Base-by-base conservation (phyloP, 2,329 filamentous ascomycete genomes). In the Microsporum ferrugineum region DNA sequence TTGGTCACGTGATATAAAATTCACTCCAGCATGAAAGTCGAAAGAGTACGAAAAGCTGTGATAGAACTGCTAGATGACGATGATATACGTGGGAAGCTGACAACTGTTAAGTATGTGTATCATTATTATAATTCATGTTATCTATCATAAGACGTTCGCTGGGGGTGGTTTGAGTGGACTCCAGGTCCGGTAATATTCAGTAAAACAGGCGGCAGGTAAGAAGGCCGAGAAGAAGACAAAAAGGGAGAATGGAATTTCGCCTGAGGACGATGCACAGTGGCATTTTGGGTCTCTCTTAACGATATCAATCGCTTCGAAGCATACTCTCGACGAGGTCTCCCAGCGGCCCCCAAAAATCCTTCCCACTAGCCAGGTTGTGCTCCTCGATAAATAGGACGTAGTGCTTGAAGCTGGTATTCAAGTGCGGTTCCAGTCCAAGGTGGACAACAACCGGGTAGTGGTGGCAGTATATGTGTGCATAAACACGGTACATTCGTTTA, bases 331-430 rank as follows among this genome's bases (percentile, higher is more conserved):
- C 94, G 66, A 99, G 78, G 75, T 99, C 94, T 8, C 92, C 92
- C 62, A 99, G 75, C 10, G 94, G 94, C 0, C 94, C 94, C 88
- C 92, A 99, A 78, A 92, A 99, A 75, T 99, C 94, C 76, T 95
- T 91, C 58, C 92, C 94, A 70, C 86, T 95, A 33, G 91, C 91
- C 67, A 99, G 78, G 67, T 84, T 86, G 76, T 97, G 94, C 81
- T 99, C 95, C 74, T 99, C 91, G 68, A 99, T 91, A 76, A 99
- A 99, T 62, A 99, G 83, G 64, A 99, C 94, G 71, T 97, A 99
- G 76, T 99, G 94, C 82, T 99, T 99, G 84, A 99, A 99, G 77
- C 90, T 95, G 12, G 94, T 99, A 77, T 99, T 99, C 66, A 99
- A 83, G 75, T 99, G 94, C 51, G 95, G 91, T 76, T 99, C 94